Conservation (phyloP, 441 rosid species). For the Pelargonium myrrhifolium region DNA sequence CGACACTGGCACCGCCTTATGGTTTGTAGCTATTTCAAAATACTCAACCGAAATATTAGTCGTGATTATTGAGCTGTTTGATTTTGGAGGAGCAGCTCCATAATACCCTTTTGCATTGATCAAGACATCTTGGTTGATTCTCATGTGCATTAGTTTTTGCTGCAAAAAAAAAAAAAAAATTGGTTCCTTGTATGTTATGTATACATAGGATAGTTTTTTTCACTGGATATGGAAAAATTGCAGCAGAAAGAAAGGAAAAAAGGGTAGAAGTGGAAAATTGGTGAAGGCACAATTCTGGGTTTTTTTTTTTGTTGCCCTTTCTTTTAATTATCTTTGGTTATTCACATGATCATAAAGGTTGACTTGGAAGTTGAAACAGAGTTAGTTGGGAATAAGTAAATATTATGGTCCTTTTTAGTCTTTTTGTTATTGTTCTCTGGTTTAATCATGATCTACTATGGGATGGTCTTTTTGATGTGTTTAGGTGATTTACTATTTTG, state of each 20-base stretch:
- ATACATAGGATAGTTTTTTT: constrained; percentile 24
- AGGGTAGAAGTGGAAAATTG: constrained; percentile 22
- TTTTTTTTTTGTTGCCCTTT: neutral
- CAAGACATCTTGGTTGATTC: constrained; percentile 26
- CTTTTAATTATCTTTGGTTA: neutral
- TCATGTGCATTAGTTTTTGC: constrained; percentile 35
- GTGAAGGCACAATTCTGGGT: constrained; percentile 1
- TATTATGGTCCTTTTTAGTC: neutral
- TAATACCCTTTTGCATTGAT: constrained; percentile 8
- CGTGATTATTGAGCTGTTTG: constrained; percentile 23
- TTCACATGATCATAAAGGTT: neutral
- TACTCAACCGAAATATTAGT: constrained; percentile 15
- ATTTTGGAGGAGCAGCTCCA: constrained; percentile 31
- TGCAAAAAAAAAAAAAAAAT: constrained; percentile 35
- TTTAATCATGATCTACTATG: too few relatives aligned
- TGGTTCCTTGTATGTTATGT: constrained; percentile 25
- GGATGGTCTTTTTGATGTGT: too few relatives aligned
- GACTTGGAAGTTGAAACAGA: neutral
- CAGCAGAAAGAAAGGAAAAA: constrained; percentile 28
- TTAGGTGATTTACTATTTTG: too few relatives aligned
- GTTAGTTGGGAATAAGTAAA: neutral
- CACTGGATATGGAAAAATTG: constrained; percentile 26
- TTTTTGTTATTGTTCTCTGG: too few relatives aligned
- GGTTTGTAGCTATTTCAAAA: constrained; percentile 21
- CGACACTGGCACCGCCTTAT: constrained; percentile 26